Percentiles rank a stretch among this genome's conserved stretches.
phyloP scores from a whole-genome alignment of 2,329 filamentous ascomycete species.

The Colletotrichum siamense region DNA sequence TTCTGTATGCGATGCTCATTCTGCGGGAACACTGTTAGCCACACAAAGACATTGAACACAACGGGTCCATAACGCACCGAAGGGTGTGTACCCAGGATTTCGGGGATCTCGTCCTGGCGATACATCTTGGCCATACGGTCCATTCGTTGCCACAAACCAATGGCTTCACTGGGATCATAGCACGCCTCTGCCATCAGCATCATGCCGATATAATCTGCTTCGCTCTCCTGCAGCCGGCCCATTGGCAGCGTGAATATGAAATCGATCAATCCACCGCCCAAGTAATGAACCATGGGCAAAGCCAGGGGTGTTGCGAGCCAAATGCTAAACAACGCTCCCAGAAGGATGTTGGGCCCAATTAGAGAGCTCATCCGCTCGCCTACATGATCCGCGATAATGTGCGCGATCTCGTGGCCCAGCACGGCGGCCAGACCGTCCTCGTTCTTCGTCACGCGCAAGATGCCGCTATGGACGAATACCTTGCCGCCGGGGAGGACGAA shows the following conservation, averaged over 20 bases:
- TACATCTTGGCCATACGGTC: slow-evolving; percentile 48
- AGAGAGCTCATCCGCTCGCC: slow-evolving; percentile 66
- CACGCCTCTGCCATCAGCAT: slow-evolving; percentile 86
- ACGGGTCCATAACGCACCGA: slow-evolving; percentile 49
- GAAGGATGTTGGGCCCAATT: slow-evolving; percentile 57
- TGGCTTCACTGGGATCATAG: slow-evolving; percentile 72
- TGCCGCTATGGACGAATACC: slow-evolving; percentile 79
- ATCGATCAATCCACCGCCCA: slow-evolving; percentile 59
- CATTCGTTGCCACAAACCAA: slow-evolving; percentile 73
- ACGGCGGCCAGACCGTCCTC: slow-evolving; percentile 78
- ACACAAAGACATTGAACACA: background rate
- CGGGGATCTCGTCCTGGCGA: slow-evolving; percentile 59
- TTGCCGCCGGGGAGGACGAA: slow-evolving; percentile 82
- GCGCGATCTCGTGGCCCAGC: slow-evolving; percentile 80
- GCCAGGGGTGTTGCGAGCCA: slow-evolving; percentile 49
- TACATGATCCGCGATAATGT: slow-evolving; percentile 73
- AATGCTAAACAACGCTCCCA: slow-evolving; percentile 55
- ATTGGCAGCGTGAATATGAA: slow-evolving; percentile 72
- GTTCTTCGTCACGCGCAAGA: slow-evolving; percentile 69
- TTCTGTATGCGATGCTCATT: slow-evolving; percentile 69
- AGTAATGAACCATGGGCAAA: slow-evolving; percentile 43
- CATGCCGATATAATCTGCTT: slow-evolving; percentile 82
- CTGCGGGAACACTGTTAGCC: slow-evolving; percentile 32
- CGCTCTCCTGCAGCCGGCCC: slow-evolving; percentile 73
- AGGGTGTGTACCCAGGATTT: slow-evolving; percentile 80